Evolutionary conservation across 139 green algal species (phyloP).

Genomic region (Coelastrella sp.): DNA sequence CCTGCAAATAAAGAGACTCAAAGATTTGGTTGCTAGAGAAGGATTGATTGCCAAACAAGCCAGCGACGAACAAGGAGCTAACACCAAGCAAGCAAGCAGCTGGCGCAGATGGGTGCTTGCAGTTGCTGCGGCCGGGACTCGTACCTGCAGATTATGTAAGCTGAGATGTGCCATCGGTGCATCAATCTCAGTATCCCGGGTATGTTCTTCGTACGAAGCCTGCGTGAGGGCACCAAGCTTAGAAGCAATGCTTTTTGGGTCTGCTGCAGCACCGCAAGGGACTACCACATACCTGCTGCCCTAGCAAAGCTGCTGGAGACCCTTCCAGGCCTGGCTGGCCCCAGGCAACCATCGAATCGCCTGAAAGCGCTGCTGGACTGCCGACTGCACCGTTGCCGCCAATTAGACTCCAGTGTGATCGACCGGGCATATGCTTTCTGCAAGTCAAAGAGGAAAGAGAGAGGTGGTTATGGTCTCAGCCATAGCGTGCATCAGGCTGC

Average conservation of each 20-base stretch:
- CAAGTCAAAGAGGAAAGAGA: background rate
- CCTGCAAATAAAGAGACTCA: background rate
- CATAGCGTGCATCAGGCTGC: background rate
- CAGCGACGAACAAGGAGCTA: too few relatives aligned
- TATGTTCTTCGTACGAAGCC: conserved; percentile 5
- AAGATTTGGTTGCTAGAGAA: too few relatives aligned
- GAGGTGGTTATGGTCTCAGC: background rate
- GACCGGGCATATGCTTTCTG: conserved; percentile 43
- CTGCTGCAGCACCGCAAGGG: background rate
- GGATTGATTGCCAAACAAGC: too few relatives aligned
- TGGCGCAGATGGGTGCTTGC: background rate
- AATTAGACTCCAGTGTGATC: conserved; percentile 20
- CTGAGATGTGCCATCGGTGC: conserved; percentile 33
- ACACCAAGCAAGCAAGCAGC: background rate
- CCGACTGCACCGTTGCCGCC: background rate
- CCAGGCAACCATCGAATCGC: background rate
- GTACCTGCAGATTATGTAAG: conserved; percentile 40
- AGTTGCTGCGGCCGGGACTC: background rate
- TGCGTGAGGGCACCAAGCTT: background rate
- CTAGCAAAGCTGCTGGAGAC: conserved; percentile 5
- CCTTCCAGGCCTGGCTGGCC: conserved; percentile 2
- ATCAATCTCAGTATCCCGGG: conserved; percentile 29
- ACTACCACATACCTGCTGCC: conserved; percentile 11
- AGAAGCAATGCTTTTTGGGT: background rate
- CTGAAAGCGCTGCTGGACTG: background rate